Percentiles rank a stretch among this genome's conserved stretches.
These are phyloP conservation scores for Phymatotrichopsis omnivora DNA, from an alignment of 2,329 filamentous ascomycete genomes.

Conservation along the genomic window DNA sequence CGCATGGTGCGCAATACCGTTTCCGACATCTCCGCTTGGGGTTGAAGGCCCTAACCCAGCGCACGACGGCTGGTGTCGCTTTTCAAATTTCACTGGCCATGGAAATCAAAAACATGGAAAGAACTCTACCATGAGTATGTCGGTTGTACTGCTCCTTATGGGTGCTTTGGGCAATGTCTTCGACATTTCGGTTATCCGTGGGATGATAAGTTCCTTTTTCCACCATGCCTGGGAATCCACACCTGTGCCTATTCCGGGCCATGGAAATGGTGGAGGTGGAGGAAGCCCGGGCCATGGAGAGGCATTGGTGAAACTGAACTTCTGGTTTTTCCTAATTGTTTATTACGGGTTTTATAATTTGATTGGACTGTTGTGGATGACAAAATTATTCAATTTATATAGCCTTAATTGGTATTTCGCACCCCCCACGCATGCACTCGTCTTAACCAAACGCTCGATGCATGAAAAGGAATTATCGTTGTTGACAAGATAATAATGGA, in stretches of 20 bases:
- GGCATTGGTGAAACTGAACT: conserved; percentile 54
- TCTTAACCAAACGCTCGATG: background rate
- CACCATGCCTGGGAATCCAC: conserved; percentile 20
- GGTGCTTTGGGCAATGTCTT: conserved; percentile 20
- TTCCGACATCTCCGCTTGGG: conserved; percentile 50
- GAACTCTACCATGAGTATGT: conserved; percentile 30
- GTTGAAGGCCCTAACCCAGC: too few relatives aligned
- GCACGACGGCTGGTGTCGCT: background rate
- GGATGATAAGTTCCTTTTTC: conserved; percentile 16
- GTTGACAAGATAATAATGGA: conserved; percentile 31
- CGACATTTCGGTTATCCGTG: conserved; percentile 24
- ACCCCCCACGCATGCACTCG: background rate
- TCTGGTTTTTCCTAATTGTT: conserved; percentile 61
- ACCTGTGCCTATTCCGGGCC: background rate
- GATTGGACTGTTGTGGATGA: conserved; percentile 59
- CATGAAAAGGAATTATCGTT: background rate
- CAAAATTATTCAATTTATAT: conserved; percentile 62
- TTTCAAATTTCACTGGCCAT: too few relatives aligned
- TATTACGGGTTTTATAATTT: conserved; percentile 62
- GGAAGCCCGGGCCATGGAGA: conserved; percentile 52
- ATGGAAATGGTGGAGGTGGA: conserved; percentile 28
- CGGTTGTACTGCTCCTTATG: conserved; percentile 2
- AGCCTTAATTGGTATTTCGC: conserved; percentile 50
- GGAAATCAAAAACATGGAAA: background rate
- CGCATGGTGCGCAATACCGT: conserved; percentile 54